These are phyloP conservation scores for Trametes coccinea DNA, from an alignment of 768 basidiomycete species.

Conservation along the genomic window DNA sequence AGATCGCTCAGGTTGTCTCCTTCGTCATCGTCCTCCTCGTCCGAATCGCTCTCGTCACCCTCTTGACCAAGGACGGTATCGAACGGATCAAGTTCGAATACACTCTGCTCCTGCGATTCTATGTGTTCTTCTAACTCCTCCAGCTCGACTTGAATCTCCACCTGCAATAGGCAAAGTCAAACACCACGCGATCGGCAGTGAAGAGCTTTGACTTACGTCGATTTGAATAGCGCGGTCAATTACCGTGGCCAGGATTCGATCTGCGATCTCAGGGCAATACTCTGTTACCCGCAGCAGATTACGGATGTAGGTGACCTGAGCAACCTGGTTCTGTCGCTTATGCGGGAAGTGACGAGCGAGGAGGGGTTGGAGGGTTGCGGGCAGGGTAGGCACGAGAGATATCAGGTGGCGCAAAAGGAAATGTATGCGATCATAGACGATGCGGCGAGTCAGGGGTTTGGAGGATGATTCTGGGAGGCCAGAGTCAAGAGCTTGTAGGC, in stretches of 20 bases:
- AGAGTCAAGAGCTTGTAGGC: slow-evolving; percentile 60
- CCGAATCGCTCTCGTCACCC: slow-evolving; percentile 56
- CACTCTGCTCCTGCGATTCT: slow-evolving; percentile 45
- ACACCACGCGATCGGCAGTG: slow-evolving; percentile 28
- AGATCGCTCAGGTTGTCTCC: slow-evolving; percentile 66
- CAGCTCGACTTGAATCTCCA: slow-evolving; percentile 94
- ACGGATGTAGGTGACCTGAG: slow-evolving; percentile 87
- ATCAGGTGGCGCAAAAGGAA: slow-evolving; percentile 84
- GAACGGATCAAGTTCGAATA: slow-evolving; percentile 84
- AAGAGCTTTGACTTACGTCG: slow-evolving; percentile 61
- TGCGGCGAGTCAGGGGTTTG: slow-evolving; percentile 72
- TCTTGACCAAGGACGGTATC: slow-evolving; percentile 83
- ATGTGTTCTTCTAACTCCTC: slow-evolving; percentile 84
- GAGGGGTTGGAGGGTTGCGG: slow-evolving; percentile 82
- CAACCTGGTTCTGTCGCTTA: slow-evolving; percentile 79
- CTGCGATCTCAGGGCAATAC: slow-evolving; percentile 87
- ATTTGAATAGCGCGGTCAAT: slow-evolving; percentile 95
- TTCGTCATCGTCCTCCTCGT: slow-evolving; percentile 47
- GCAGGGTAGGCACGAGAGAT: slow-evolving; percentile 87
- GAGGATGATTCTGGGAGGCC: slow-evolving; percentile 63
- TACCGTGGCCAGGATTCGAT: slow-evolving; percentile 81
- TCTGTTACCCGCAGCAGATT: slow-evolving; percentile 81
- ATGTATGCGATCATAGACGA: slow-evolving; percentile 86
- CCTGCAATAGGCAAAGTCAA: slow-evolving; percentile 28
- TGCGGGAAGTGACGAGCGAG: slow-evolving; percentile 88